Base-by-base conservation (phyloP, 305 asterid genomes). In the Striga hermonthica region DNA sequence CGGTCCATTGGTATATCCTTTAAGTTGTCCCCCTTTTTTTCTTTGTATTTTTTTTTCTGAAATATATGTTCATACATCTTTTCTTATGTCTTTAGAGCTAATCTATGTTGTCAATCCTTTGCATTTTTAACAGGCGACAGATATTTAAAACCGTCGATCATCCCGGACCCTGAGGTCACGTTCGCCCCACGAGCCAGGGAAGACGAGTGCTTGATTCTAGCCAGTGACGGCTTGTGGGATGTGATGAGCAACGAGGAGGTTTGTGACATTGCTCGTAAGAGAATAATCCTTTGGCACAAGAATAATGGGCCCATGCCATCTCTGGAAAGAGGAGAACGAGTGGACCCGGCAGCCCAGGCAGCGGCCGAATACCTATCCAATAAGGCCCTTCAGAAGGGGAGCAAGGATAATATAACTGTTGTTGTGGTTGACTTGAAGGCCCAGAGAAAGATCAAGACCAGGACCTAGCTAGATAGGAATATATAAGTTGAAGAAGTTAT, bases 201-300 rank as follows among this genome's bases (percentile, higher is more conserved):
- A 1, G 97, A 93, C 12, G 82, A 88, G 11, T 88, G 95, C 76
- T 89, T 93, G 37, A 78, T 93, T 64, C 79, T 94, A 1, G 99
- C 99, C 4, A 94, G 97, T 60, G 99, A 93, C 57, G 99, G 99
- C 37, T 78, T 93, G 43, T 93, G 99, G 99, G 99, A 93, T 59
- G 99, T 93, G 0, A 84, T 93, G 96, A 72, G 86, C 3, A 94
- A 94, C 8, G 96, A 88, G 70, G 99, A 94, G 59, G 99, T 69
- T 8, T 94, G 99, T 69, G 95, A 88, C 9, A 71, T 86, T 38
- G 95, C 96, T 65, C 89, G 97, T 34, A 90, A 74, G 60, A 59
- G 87, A 59, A 90, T 93, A 66, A 88, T 82, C 0, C 38, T 79
- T 11, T 94, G 97, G 99, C 95, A 93, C 66, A 90, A 86, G 44